Evolutionary conservation across 2,329 filamentous ascomycete genomes (phyloP), one percentile per base, ranked within the genome.

Genomic region (Aspergillus transmontanensis): DNA sequence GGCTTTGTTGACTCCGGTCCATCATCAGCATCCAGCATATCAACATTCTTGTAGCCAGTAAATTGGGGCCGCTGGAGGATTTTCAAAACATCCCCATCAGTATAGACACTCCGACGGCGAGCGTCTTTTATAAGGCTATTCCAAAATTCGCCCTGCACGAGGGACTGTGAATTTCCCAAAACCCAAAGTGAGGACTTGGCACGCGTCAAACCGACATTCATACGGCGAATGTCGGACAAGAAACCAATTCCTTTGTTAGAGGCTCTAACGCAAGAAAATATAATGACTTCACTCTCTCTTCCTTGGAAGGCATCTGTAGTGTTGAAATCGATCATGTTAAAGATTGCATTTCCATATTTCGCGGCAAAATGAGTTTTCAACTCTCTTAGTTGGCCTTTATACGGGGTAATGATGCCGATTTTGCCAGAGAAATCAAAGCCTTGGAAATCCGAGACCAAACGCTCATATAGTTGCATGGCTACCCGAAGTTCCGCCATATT

Each of bases 221-320:
- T 98, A 84, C 95, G 94, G 63, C 95, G 89, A 74, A 99, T 97
- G 76, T 99, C 95, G 60, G 92, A 91, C 86, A 99, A 90, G 87
- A 99, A 99, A 84, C 95, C 95, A 73, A 99, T 97, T 72, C 94
- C 93, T 9, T 90, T 91, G n/a, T 92, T 87, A 34, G 91, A 94
- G 26, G 95, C 94, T 81, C 95, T 90, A 65, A 99, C 95, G 78
- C 96, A 99, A 46, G 95, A 98, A 82, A 99, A 99, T 67, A 99
- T 98, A 77, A 99, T 98, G 66, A 99, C 90, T 75, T 99, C 95
- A 73, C 93, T 95, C 79, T 99, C 95, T 69, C 96, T 89, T 66
- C 95, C 95, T 77, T 99, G 93, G 77, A 97, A 99, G 21, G 95
- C 96, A 80, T 99, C 95, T 0, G 95, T 99, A 0, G 95, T 99